Evolutionary conservation across 2,329 filamentous ascomycete species (phyloP).

Genomic region (Sclerotinia glacialis): DNA sequence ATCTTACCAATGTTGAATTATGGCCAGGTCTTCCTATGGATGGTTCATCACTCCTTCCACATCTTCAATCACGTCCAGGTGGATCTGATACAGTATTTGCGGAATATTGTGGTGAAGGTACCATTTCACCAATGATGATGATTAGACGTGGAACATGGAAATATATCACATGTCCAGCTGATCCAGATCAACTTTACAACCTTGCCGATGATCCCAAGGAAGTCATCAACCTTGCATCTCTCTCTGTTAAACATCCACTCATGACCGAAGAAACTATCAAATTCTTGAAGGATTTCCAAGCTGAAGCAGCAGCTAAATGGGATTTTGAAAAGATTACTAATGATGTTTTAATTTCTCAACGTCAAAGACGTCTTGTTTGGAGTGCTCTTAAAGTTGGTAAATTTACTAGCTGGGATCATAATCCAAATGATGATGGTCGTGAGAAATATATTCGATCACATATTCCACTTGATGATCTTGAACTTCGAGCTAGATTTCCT

Average conservation of each 20-base stretch:
- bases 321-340: constrained; percentile 74
- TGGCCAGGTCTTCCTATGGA: constrained; percentile 77
- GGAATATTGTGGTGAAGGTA: constrained; percentile 93
- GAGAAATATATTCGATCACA: constrained; percentile 82
- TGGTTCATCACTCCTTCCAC: constrained; percentile 76
- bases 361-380: constrained; percentile 76
- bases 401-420: constrained; percentile 82
- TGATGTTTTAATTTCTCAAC: constrained; percentile 73
- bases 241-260: constrained; percentile 40
- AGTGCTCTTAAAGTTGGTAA: constrained; percentile 71
- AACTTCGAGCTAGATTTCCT: constrained; percentile 72
- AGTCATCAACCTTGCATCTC: constrained; percentile 42
- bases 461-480: constrained; percentile 76
- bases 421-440: constrained; percentile 68
- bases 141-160: constrained; percentile 88
- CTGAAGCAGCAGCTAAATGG: constrained; percentile 74
- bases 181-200: constrained; percentile 83
- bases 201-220: constrained; percentile 59
- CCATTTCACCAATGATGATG: constrained; percentile 87
- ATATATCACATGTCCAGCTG: constrained; percentile 80
- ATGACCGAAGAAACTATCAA: constrained; percentile 37
- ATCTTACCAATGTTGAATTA: constrained; percentile 71
- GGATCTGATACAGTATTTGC: constrained; percentile 85
- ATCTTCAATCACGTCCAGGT: constrained; percentile 61
- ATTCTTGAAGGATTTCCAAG: constrained; percentile 62